Evolutionary conservation across 176 grass and related monocot species (phyloP).

Genomic region (Oryza glumipatula): DNA sequence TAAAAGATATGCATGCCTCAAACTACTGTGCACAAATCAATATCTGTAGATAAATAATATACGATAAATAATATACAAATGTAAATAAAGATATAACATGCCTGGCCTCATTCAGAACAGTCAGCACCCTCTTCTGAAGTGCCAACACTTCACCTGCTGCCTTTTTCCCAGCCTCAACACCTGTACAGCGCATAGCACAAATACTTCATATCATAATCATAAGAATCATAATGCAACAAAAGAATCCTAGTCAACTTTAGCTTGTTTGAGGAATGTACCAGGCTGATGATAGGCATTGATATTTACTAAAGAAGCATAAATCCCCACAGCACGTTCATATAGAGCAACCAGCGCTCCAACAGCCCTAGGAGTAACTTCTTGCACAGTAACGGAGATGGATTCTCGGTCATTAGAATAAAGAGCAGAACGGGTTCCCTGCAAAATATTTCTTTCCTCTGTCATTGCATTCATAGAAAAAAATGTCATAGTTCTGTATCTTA

Average conservation of each 20-base stretch:
- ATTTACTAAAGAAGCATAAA: constrained; percentile 92
- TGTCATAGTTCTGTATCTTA: constrained; percentile 14
- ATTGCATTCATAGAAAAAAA: constrained; percentile 1
- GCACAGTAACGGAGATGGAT: constrained; percentile 88
- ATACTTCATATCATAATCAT: constrained; percentile 13
- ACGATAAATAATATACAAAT: constrained; percentile 3
- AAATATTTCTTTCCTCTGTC: constrained; percentile 26
- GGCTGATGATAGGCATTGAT: constrained; percentile 99
- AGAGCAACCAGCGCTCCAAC: constrained; percentile 94
- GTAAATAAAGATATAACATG: constrained; percentile 47
- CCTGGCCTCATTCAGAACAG: constrained; percentile 93
- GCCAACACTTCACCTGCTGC: constrained; percentile 96
- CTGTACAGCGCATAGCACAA: constrained; percentile 47
- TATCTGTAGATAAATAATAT: constrained; percentile 6
- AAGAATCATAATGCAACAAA: not conserved
- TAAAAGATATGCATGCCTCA: not conserved
- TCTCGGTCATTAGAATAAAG: constrained; percentile 94
- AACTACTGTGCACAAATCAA: constrained; percentile 11
- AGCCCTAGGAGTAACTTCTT: constrained; percentile 92
- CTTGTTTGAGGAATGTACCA: constrained; percentile 49
- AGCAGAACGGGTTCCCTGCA: constrained; percentile 95
- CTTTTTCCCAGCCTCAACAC: constrained; percentile 98
- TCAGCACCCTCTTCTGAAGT: constrained; percentile 93
- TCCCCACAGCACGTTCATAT: constrained; percentile 95
- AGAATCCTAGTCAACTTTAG: constrained; percentile 18